phyloP scores from a whole-genome alignment of 352 stramenopile species.

The Plasmopara viticola region DNA sequence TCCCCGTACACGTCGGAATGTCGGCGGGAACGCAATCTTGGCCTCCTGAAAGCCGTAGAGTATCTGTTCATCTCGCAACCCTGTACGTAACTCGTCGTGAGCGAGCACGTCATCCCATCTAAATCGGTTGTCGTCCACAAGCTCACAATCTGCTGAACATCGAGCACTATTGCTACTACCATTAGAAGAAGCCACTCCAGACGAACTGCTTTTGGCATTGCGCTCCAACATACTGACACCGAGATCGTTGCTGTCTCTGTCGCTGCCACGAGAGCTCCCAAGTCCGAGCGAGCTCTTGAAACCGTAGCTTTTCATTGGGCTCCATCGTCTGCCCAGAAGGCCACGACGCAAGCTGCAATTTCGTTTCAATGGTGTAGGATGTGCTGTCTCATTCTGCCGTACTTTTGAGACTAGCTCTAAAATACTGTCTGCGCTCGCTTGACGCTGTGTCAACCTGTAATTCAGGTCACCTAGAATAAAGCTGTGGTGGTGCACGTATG shows the following conservation, averaged over 20 bases:
- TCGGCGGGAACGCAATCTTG: conserved; percentile 71
- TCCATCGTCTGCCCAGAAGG: conserved; percentile 28
- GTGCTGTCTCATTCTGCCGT: conserved; percentile 28
- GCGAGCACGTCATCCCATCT: conserved; percentile 57
- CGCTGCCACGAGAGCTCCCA: conserved; percentile 22
- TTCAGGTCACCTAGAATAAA: conserved; percentile 89
- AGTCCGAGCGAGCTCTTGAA: conserved; percentile 24
- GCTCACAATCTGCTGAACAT: conserved; percentile 29
- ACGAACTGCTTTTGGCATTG: conserved; percentile 24
- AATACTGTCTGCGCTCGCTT: conserved; percentile 46
- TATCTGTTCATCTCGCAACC: conserved; percentile 47
- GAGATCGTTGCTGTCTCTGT: conserved; percentile 26
- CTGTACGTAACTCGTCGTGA: conserved; percentile 67
- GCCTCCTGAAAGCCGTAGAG: conserved; percentile 76
- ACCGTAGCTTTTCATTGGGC: conserved; percentile 19
- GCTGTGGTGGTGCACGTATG: conserved; percentile 80
- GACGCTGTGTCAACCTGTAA: conserved; percentile 70
- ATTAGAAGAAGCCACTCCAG: conserved; percentile 21
- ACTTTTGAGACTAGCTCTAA: conserved; percentile 55
- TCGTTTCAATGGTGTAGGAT: conserved; percentile 14
- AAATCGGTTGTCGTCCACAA: conserved; percentile 37
- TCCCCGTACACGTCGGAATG: conserved; percentile 60
- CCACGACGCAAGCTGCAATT: conserved; percentile 24
- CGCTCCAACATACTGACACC: conserved; percentile 37
- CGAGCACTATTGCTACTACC: conserved; percentile 23